Evolutionary conservation across 192 early-diverging fungal genomes (phyloP).

Genomic region (Coemansia sp.): DNA sequence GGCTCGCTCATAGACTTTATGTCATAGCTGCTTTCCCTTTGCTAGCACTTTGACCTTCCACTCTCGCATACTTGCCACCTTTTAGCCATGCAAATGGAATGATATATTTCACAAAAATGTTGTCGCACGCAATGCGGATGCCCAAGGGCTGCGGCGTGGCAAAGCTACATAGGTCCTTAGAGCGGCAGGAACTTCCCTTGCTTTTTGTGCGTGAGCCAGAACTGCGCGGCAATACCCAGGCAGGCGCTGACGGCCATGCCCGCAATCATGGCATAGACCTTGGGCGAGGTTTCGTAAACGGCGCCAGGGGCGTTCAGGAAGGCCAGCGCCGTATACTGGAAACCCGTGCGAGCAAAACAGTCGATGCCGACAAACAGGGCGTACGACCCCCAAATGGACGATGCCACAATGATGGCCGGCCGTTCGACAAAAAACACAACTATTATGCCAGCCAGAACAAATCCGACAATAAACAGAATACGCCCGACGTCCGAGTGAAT

Average conservation of each 20-base stretch:
- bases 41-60: background rate
- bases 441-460: conserved; percentile 60
- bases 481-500: conserved; percentile 62
- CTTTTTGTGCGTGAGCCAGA: conserved; percentile 48
- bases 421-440: conserved; percentile 62
- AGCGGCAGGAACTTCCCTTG: conserved; percentile 14
- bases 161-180: background rate
- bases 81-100: no score
- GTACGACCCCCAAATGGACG: conserved; percentile 75
- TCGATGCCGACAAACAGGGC: conserved; percentile 77
- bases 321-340: conserved; percentile 54
- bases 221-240: conserved; percentile 66
- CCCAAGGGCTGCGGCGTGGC: background rate
- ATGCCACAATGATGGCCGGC: conserved; percentile 63
- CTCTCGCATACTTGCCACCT: no score
- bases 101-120: no score
- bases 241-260: conserved; percentile 59
- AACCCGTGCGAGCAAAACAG: conserved; percentile 74
- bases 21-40: conserved; percentile 3
- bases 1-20: conserved; percentile 35
- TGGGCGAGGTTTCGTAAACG: conserved; percentile 49
- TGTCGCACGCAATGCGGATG: no score
- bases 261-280: conserved; percentile 69
- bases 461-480: conserved; percentile 64
- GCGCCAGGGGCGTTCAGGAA: conserved; percentile 55